phyloP scores from a whole-genome alignment of 1,284 basidiomycete genomes.

The Cryptococcus sp. region DNA sequence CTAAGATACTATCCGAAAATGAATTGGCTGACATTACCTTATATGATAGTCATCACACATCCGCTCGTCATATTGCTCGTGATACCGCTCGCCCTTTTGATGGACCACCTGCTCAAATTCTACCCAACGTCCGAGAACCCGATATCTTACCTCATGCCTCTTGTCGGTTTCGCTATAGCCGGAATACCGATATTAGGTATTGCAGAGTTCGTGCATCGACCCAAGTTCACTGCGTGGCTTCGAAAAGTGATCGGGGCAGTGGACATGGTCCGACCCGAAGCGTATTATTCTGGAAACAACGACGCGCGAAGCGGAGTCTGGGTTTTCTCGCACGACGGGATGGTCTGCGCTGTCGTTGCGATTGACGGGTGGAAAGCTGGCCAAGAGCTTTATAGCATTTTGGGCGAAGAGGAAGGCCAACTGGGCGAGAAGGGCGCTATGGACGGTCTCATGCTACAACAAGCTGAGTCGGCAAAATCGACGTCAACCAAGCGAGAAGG shows the following conservation, averaged over 20 bases:
- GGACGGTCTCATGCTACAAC: slow-evolving; percentile 13
- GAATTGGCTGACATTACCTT: not conserved
- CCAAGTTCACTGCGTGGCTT: slow-evolving; percentile 47
- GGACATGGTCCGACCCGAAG: slow-evolving; percentile 61
- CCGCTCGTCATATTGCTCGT: slow-evolving; percentile 64
- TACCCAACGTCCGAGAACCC: slow-evolving; percentile 58
- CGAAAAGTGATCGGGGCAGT: slow-evolving; percentile 60
- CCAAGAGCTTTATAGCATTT: slow-evolving; percentile 21
- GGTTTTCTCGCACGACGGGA: slow-evolving; percentile 64
- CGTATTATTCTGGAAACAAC: slow-evolving; percentile 61
- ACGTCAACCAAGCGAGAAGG: not conserved
- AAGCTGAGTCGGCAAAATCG: slow-evolving; percentile 14
- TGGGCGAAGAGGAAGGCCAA: slow-evolving; percentile 25
- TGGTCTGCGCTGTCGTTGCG: slow-evolving; percentile 68
- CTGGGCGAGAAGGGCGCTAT: slow-evolving; percentile 45
- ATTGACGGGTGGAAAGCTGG: slow-evolving; percentile 61
- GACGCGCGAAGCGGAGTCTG: slow-evolving; percentile 66
- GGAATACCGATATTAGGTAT: slow-evolving; percentile 66
- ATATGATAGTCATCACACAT: slow-evolving; percentile 61
- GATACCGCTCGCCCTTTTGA: slow-evolving; percentile 61
- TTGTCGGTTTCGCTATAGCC: slow-evolving; percentile 66
- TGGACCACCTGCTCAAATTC: slow-evolving; percentile 65
- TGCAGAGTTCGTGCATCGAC: slow-evolving; percentile 59
- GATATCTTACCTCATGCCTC: slow-evolving; percentile 60
- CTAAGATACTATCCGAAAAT: not conserved